These are phyloP conservation scores for Schwanniomyces yamadae DNA, from an alignment of 805 yeast genomes.

Conservation along the genomic window DNA sequence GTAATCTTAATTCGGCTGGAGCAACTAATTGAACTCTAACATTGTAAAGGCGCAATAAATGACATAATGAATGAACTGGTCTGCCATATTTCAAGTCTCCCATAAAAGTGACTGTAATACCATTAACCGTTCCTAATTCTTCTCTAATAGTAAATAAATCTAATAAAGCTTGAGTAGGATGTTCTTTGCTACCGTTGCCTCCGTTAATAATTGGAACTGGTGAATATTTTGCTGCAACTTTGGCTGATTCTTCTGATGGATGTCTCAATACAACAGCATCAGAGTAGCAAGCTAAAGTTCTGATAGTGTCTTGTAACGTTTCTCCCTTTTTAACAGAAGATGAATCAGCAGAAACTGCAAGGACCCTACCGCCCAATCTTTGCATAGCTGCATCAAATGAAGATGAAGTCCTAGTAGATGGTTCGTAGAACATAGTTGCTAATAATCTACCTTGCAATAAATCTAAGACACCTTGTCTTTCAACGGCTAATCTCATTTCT, in stretches of 20 bases:
- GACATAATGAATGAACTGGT: conserved; percentile 95
- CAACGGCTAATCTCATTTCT: conserved; percentile 95
- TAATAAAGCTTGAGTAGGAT: conserved; percentile 97
- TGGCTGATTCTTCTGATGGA: conserved; percentile 89
- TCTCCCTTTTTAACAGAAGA: conserved; percentile 99
- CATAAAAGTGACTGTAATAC: conserved; percentile 97
- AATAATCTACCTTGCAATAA: conserved; percentile 85
- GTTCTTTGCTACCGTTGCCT: conserved; percentile 97
- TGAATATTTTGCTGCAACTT: conserved; percentile 91
- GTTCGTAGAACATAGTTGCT: conserved; percentile 96
- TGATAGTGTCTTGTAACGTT: conserved; percentile 92
- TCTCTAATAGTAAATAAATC: conserved; percentile 98
- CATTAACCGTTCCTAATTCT: conserved; percentile 97
- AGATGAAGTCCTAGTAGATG: conserved; percentile 94
- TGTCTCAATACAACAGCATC: conserved; percentile 98
- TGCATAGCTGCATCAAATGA: conserved; percentile 99
- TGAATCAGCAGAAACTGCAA: conserved; percentile 76
- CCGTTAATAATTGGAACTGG: conserved; percentile 97
- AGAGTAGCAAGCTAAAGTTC: conserved; percentile 91
- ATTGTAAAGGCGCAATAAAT: conserved; percentile 86
- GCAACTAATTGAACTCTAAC: conserved; percentile 90
- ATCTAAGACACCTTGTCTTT: conserved; percentile 92
- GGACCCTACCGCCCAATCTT: conserved; percentile 97
- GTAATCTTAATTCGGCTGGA: conserved; percentile 85
- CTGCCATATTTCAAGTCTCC: conserved; percentile 98